Conservation (phyloP, 2,329 filamentous ascomycete species). For the Ophiostoma australiae region DNA sequence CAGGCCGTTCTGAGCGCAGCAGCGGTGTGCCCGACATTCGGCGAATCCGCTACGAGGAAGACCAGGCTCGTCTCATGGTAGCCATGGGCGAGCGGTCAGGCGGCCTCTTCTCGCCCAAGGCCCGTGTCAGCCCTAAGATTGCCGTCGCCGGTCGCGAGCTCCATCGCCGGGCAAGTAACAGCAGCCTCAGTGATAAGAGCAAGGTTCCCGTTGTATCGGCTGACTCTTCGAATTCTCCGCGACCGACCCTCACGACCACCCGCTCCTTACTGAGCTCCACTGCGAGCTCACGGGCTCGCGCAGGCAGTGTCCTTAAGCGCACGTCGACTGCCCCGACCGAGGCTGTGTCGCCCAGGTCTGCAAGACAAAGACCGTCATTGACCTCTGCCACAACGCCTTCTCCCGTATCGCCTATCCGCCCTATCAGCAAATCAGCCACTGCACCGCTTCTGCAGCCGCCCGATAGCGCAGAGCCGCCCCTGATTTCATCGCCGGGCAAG, state of each 20-base stretch:
- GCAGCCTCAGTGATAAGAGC: conserved; percentile 32
- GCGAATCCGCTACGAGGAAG: conserved; percentile 31
- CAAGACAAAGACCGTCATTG: neutral
- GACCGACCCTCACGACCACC: neutral
- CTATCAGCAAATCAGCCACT: neutral
- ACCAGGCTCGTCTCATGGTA: conserved; percentile 30
- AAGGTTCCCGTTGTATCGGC: conserved; percentile 15
- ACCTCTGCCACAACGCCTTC: neutral
- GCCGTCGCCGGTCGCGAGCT: conserved; percentile 37
- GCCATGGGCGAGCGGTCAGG: conserved; percentile 29
- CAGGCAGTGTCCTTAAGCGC: neutral
- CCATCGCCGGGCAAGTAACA: conserved; percentile 36
- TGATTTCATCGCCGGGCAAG: conserved; percentile 42
- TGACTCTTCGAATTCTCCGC: neutral
- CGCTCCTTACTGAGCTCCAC: conserved; percentile 10
- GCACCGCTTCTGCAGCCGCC: neutral
- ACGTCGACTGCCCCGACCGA: conserved; percentile 19
- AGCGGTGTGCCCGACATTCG: conserved; percentile 29
- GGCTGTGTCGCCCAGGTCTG: neutral
- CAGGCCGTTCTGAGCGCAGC: neutral
- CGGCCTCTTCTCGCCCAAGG: conserved; percentile 36
- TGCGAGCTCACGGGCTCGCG: neutral
- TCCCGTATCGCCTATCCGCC: neutral
- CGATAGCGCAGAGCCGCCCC: neutral
- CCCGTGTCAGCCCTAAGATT: conserved; percentile 35